Base-by-base conservation (phyloP, 495 filamentous ascomycete species). In the Cercophora sp. region DNA sequence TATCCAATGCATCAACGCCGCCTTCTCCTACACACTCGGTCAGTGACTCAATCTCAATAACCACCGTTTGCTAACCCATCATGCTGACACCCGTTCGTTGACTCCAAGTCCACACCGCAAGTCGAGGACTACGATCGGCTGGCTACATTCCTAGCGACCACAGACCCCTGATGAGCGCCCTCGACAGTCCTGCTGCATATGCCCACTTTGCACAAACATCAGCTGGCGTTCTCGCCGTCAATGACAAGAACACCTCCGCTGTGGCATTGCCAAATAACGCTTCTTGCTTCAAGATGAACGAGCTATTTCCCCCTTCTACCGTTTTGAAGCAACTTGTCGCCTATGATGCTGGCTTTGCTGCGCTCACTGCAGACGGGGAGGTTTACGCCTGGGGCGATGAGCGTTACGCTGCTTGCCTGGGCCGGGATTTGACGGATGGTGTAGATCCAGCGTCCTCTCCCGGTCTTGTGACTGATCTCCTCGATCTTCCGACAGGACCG, bases 351-450 rank as follows among this genome's bases (percentile, higher is more conserved):
- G 67, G 74, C 9, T 85, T 85, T 61, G 70, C 66, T 13, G 70
- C 77, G 41, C 69, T 85, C 42, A 70, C 72, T 4, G 43, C 65
- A 4, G 63, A 60, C n/a, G 73, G 76, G 9, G 54, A 67, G 9
- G 79, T 86, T 20, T 77, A 70, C 52, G 84, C 76, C 3, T 85
- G 82, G 77, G 82, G 82, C 13, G 82, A 85, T 51, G 68, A 71
- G 29, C 70, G 82, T 26, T 82, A 79, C 59, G 58, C 67, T 35
- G 64, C 65, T 42, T 73, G 70, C 49, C 67, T 81, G 16, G 77
- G 71, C n/a, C 62, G 78, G n/a, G 64, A 69, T 18, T 51, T 69
- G 27, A 59, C 62, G n/a, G n/a, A n/a, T n/a, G n/a, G n/a, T n/a
- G n/a, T n/a, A n/a, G n/a, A n/a, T n/a, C n/a, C n/a, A n/a, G n/a